phyloP scores from a whole-genome alignment of 2,329 filamentous ascomycete species.

The Alternaria arborescens region DNA sequence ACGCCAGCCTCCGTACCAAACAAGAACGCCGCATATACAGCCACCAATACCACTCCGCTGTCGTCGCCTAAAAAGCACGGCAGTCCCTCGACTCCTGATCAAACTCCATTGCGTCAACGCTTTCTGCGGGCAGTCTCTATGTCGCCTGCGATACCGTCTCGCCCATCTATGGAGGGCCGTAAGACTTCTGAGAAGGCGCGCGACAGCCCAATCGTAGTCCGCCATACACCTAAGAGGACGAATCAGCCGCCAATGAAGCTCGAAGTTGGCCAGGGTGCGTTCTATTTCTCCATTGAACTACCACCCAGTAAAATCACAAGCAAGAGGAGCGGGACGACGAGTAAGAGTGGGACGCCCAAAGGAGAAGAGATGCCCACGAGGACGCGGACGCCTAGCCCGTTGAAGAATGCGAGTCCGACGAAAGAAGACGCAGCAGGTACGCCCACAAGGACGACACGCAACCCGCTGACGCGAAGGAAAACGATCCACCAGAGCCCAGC shows the following conservation, averaged over 20 bases:
- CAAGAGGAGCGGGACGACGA: constrained; percentile 15
- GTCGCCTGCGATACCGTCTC: constrained; percentile 27
- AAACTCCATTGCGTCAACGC: constrained; percentile 23
- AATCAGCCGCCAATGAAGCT: constrained; percentile 12
- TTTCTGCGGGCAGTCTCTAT: constrained; percentile 28
- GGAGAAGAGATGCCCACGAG: constrained; percentile 3
- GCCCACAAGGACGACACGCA: neutral
- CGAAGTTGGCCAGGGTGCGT: constrained; percentile 29
- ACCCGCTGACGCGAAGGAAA: neutral
- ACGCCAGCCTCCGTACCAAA: constrained; percentile 10
- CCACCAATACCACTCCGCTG: constrained; percentile 11
- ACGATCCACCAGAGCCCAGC: constrained; percentile 5
- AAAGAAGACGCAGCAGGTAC: constrained; percentile 2
- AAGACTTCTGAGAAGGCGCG: constrained; percentile 2
- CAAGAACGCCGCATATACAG: constrained; percentile 15
- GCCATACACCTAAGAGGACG: neutral
- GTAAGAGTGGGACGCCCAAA: constrained; percentile 16
- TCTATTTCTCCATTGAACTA: constrained; percentile 33
- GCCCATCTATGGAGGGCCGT: constrained; percentile 20
- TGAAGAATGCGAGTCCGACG: constrained; percentile 8
- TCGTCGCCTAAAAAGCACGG: constrained; percentile 10
- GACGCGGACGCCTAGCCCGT: constrained; percentile 9
- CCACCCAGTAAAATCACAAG: constrained; percentile 24
- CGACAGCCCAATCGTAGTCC: constrained; percentile 10
- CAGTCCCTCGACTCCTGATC: constrained; percentile 1